phyloP scores from a whole-genome alignment of 345 rosid genomes.

The Durio zibethinus region DNA sequence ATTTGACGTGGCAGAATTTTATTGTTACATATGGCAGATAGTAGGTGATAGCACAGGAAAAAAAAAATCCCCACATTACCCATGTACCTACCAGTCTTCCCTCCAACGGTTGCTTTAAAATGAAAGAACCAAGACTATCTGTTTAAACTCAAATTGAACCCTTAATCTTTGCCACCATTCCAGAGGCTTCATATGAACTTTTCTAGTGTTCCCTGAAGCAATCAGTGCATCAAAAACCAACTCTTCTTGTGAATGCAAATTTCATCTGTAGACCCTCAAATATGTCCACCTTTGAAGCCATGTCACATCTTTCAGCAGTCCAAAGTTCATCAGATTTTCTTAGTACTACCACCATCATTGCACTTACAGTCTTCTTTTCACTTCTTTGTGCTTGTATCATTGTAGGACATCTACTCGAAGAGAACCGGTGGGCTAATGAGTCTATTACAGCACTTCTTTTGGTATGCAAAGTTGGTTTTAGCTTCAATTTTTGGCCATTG shows the following conservation, averaged over 20 bases:
- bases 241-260: constrained; percentile 20
- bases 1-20: not conserved
- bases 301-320: constrained; percentile 16
- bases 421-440: constrained; percentile 70
- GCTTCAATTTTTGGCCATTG: not conserved
- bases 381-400: constrained; percentile 63
- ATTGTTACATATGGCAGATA: not conserved
- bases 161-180: not conserved
- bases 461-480: constrained; percentile 28
- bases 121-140: not conserved
- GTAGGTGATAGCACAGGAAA: not conserved
- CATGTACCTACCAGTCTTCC: constrained; percentile 18
- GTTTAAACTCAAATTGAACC: not conserved
- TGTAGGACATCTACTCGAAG: constrained; percentile 65
- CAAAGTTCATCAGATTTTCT: constrained; percentile 31
- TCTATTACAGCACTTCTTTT: constrained; percentile 61
- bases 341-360: constrained; percentile 36
- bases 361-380: constrained; percentile 52
- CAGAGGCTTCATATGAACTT: not conserved
- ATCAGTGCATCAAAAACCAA: not conserved
- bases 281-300: constrained; percentile 37
- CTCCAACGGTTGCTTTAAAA: constrained; percentile 2
- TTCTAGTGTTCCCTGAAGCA: not conserved
- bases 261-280: not conserved
- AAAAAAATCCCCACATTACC: not conserved